Evolutionary conservation across 1,284 basidiomycete genomes (phyloP).

Genomic region (Papiliotrema laurentii): DNA sequence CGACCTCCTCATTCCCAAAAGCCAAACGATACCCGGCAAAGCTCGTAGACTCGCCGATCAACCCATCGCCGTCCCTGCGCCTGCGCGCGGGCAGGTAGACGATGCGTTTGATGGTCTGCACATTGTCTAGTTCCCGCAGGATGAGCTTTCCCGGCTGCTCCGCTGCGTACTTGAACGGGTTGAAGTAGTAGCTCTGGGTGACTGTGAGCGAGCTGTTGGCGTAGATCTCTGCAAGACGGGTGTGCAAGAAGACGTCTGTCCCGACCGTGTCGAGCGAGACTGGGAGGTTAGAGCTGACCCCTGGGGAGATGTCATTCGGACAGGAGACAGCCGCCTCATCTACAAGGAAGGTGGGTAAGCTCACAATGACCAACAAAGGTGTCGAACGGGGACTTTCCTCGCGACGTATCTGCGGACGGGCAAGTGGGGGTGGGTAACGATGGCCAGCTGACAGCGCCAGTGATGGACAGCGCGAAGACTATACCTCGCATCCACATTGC

Average conservation of each 20-base stretch:
- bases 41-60: constrained; percentile 9
- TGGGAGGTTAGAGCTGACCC: not conserved
- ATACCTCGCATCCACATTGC: not conserved
- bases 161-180: constrained; percentile 18
- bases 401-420: not conserved
- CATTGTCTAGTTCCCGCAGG: constrained; percentile 14
- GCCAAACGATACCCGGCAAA: constrained; percentile 25
- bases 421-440: not conserved
- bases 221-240: constrained; percentile 14
- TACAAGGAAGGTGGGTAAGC: not conserved
- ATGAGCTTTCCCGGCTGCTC: constrained; percentile 10
- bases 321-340: not conserved
- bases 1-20: constrained; percentile 21
- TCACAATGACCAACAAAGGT: constrained; percentile 17
- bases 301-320: not conserved
- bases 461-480: not conserved
- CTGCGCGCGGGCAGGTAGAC: constrained; percentile 12
- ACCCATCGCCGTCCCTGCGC: constrained; percentile 24
- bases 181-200: constrained; percentile 18
- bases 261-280: constrained; percentile 18
- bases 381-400: not conserved
- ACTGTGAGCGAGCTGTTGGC: constrained; percentile 17
- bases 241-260: constrained; percentile 20
- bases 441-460: not conserved
- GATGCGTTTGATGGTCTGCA: constrained; percentile 13